Evolutionary conservation across 2,329 filamentous ascomycete species (phyloP).

Genomic region (Colletotrichum sp.): DNA sequence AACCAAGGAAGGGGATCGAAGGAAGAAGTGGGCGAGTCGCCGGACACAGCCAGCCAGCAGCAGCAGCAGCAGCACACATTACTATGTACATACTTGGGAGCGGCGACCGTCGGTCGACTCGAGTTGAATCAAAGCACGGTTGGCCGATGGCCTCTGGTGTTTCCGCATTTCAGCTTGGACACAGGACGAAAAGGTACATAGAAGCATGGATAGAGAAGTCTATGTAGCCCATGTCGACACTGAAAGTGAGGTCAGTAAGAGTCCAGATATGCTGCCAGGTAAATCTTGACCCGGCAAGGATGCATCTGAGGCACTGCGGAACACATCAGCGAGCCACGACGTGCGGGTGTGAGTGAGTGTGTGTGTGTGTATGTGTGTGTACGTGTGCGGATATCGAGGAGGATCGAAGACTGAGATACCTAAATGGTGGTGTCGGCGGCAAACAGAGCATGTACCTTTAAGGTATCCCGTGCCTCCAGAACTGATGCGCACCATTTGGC

Average conservation of each 20-base stretch:
- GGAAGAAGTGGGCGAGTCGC: conserved; percentile 17
- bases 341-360: not conserved
- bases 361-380: not conserved
- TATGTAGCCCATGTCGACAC: not conserved
- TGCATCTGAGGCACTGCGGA: not conserved
- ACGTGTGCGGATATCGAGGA: not conserved
- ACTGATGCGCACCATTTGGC: not conserved
- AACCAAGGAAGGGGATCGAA: conserved; percentile 21
- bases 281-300: not conserved
- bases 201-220: not conserved
- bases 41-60: not conserved
- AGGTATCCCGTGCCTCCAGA: not conserved
- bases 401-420: not conserved
- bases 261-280: not conserved
- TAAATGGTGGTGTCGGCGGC: not conserved
- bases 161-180: not conserved
- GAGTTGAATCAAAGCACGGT: not conserved
- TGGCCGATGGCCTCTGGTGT: not conserved
- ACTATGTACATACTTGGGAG: not conserved
- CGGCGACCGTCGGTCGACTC: not conserved
- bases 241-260: not conserved
- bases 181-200: not conserved
- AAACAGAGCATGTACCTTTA: not conserved
- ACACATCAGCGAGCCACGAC: not conserved
- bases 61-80: not conserved